Conservation (phyloP, 2,329 filamentous ascomycete species). For the Myriosclerotinia scirpicola region DNA sequence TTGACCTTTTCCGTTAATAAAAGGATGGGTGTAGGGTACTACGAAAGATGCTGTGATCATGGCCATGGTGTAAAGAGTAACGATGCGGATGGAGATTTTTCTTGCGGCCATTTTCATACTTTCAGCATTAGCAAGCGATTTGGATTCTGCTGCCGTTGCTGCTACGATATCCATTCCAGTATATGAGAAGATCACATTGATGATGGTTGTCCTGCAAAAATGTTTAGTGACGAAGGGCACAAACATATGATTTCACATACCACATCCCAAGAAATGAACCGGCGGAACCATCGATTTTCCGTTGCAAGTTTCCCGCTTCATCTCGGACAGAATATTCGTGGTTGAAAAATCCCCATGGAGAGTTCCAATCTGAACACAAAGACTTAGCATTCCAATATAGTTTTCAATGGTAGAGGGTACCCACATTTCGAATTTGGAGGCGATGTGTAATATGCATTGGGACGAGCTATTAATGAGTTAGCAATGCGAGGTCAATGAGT, state of each 20-base stretch:
- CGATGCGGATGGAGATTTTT: conserved; percentile 44
- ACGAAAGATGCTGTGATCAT: conserved; percentile 40
- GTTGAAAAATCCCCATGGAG: conserved; percentile 45
- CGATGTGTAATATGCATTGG: conserved; percentile 43
- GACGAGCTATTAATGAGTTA: conserved; percentile 37
- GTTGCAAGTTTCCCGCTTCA: conserved; percentile 37
- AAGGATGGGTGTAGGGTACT: conserved; percentile 44
- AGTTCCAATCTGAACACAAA: conserved; percentile 39
- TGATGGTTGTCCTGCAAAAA: conserved; percentile 42
- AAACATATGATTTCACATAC: conserved; percentile 33
- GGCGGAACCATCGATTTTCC: conserved; percentile 40
- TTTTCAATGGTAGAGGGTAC: not conserved
- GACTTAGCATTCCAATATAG: not conserved
- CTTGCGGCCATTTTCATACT: conserved; percentile 46
- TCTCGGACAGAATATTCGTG: conserved; percentile 40
- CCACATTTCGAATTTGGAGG: conserved; percentile 43
- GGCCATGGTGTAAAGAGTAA: conserved; percentile 37
- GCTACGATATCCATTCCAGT: conserved; percentile 44
- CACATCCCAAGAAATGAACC: conserved; percentile 45
- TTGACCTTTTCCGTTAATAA: conserved; percentile 44
- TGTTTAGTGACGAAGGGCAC: not conserved
- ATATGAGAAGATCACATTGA: conserved; percentile 40
- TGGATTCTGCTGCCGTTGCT: conserved; percentile 44
- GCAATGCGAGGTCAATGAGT: not conserved
- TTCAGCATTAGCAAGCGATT: conserved; percentile 42